Evolutionary conservation across 1,139 yeast genomes (phyloP), one percentile per base, ranked within the genome.

Genomic region (Ogataea hybrid): DNA sequence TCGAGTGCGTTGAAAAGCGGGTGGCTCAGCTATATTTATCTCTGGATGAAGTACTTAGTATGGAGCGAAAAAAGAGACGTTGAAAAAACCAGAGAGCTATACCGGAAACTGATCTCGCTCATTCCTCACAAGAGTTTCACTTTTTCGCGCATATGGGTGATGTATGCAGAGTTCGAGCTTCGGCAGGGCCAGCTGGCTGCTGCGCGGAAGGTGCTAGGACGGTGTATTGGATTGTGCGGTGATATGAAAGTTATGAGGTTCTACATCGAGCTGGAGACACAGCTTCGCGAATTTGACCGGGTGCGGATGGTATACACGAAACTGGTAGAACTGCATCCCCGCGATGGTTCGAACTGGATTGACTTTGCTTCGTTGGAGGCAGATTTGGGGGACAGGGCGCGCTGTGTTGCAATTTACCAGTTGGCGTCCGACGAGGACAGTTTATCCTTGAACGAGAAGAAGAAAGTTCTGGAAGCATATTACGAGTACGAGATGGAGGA

Each of bases 131-230:
- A 70, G 38, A 43, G 53, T 2, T 80, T 87, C 51, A 76, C 87
- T 0, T 84, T 86, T 57, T 81, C 81, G 5, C 84, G 85, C 49
- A 57, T 84, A 2, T 90, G 97, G 97, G 71, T 79, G 4, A 63
- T 73, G 47, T 81, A 64, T 61, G 82, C 89, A 3, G 75, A 86
- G 44, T 89, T 84, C 65, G 94, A 87, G 59, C 63, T 89, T 5
- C 71, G 97, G 28, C 79, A 80, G 30, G 56, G 56, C 15, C 56
- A 68, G 29, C 46, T 86, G 8, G 27, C 62, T 0, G 60, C 61
- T 6, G 89, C 92, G 2, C 70, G 97, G 27, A 84, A 80, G 59
- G 65, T 84, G 1, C 62, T 89, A 17, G 97, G 97, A 0, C 69
- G 73, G 41, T 75, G 86, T 0, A 69, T 92, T 28, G 97, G 96